These are phyloP conservation scores for Rubroboletus satanas DNA, from an alignment of 768 basidiomycete genomes.

Conservation along the genomic window DNA sequence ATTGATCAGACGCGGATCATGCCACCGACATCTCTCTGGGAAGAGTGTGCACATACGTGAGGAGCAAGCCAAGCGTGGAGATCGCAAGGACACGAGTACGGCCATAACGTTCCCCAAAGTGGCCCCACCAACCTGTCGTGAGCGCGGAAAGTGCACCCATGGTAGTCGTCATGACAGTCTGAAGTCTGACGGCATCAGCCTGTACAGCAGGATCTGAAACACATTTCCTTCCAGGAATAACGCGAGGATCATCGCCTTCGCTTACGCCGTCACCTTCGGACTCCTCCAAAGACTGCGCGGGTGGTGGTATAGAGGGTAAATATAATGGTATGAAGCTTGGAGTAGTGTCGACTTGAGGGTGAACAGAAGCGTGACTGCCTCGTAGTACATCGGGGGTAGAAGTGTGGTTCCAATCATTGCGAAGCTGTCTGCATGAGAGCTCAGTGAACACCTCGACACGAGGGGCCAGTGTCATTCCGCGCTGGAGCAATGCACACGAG, in stretches of 20 bases:
- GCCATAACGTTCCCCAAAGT: slow-evolving; percentile 70
- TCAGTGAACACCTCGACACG: slow-evolving; percentile 78
- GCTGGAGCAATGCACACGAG: slow-evolving; percentile 39
- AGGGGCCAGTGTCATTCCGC: slow-evolving; percentile 75
- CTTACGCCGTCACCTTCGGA: slow-evolving; percentile 26
- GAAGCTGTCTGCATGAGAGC: slow-evolving; percentile 63
- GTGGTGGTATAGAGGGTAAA: slow-evolving; percentile 6
- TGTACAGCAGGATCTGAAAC: slow-evolving; percentile 54
- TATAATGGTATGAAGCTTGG: slow-evolving; percentile 11
- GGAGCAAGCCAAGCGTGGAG: slow-evolving; percentile 63
- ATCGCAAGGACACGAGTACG: slow-evolving; percentile 70
- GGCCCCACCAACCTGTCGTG: slow-evolving; percentile 86
- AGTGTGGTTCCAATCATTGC: slow-evolving; percentile 42
- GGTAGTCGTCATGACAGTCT: slow-evolving; percentile 69
- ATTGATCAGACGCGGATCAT: slow-evolving; percentile 1
- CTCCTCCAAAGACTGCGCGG: slow-evolving; percentile 8
- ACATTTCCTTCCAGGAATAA: slow-evolving; percentile 37
- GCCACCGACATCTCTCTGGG: neutral
- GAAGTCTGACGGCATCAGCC: slow-evolving; percentile 67
- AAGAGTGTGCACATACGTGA: slow-evolving; percentile 55
- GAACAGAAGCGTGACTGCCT: neutral
- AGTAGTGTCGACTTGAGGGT: slow-evolving; percentile 1
- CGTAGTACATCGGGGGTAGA: neutral
- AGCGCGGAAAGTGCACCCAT: slow-evolving; percentile 79
- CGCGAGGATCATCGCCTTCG: slow-evolving; percentile 38